Base-by-base conservation (phyloP, 139 green algal genomes). In the Chlamydomonas applanata region DNA sequence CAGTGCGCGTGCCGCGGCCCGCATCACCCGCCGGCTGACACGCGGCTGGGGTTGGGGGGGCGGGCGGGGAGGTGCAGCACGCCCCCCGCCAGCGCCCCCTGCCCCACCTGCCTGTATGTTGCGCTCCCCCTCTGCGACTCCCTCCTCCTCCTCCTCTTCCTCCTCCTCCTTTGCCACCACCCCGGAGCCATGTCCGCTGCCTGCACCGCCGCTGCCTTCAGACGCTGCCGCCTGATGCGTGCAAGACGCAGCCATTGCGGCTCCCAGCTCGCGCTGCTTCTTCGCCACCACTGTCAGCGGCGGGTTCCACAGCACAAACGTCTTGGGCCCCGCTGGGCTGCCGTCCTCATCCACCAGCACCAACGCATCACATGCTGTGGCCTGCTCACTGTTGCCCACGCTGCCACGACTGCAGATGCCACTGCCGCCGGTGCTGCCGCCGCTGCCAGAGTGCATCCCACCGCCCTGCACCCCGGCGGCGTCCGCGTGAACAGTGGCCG, bases 261-360 rank as follows among this genome's bases (percentile, higher is more conserved):
- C 69, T 3, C 44, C 52, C 20, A 44, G 22, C 54, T 7, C 24
- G n/a, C 1, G 1, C 22, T 71, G 52, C 53, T 16, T 49, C 11
- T 49, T 49, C 52, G 44, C 19, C 69, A 40, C 17, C 74, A 44
- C 52, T 35, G 60, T 81, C 2, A 97, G 74, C 1, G 95, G 92
- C 13, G 95, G 95, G 79, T 99, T 98, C 95, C 95, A 99, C 75
- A 98, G 77, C 57, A 96, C 86, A 79, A 98, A 96, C 25, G 40
- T 68, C 75, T 96, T 94, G 27, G 89, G 72, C 0, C 87, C 94
- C 49, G 87, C 80, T 0, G 95, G 95, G 0, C 87, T 94, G 30
- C 94, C 92, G 63, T 98, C 93, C 32, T 93, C 73, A 54, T 22
- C 71, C 30, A 35, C 87, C 32, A 93, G 76, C 62, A 89, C 73